phyloP scores from a whole-genome alignment of 306 rosid species.

The Gleditsia sinensis region DNA sequence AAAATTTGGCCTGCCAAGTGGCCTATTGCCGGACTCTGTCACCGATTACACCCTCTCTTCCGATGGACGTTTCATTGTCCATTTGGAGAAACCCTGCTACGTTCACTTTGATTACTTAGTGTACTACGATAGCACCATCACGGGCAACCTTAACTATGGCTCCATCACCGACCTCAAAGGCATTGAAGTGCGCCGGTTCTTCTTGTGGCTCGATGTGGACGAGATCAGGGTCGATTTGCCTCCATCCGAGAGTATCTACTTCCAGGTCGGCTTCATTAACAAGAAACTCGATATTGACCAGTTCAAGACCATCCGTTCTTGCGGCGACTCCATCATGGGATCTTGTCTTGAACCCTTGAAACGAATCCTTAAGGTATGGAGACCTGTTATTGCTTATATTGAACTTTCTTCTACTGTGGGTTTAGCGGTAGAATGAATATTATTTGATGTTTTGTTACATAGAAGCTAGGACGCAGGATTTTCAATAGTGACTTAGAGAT shows the following conservation, averaged over 20 bases:
- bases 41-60: conserved; percentile 51
- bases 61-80: conserved; percentile 70
- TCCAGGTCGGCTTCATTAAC: conserved; percentile 81
- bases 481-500: not conserved
- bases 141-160: conserved; percentile 76
- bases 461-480: not conserved
- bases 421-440: not conserved
- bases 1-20: conserved; percentile 73
- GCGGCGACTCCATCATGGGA: conserved; percentile 45
- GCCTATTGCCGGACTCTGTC: conserved; percentile 76
- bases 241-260: conserved; percentile 73
- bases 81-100: conserved; percentile 64
- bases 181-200: conserved; percentile 68
- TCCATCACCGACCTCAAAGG: conserved; percentile 76
- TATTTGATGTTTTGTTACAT: not conserved
- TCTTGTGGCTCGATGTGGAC: conserved; percentile 79
- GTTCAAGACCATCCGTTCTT: conserved; percentile 69
- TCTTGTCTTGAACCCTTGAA: conserved; percentile 40
- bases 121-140: conserved; percentile 65
- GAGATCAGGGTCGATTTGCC: conserved; percentile 97
- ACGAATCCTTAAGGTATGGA: conserved; percentile 48
- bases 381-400: not conserved
- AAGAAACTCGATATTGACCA: conserved; percentile 79
- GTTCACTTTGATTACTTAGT: conserved; percentile 73
- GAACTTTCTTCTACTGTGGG: not conserved